Percentiles rank a stretch among this genome's conserved stretches.
Conservation (phyloP, 306 rosid species). For the Sindora glabra region DNA sequence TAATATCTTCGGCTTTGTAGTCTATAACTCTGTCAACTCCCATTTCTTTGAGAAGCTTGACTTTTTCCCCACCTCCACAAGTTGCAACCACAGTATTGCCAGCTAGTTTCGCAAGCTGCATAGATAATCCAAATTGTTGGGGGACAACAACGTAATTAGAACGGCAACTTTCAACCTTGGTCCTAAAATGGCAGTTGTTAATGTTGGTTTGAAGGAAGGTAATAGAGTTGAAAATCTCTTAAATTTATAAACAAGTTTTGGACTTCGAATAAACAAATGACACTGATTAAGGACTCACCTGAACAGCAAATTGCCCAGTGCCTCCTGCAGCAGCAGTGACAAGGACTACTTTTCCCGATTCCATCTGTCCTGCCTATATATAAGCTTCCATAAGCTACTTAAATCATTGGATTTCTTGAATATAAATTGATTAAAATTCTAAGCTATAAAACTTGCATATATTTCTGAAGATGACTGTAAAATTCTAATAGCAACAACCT, state of each 20-base stretch:
- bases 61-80: constrained; percentile 83
- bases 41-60: constrained; percentile 70
- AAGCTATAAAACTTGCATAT: no score
- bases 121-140: constrained; percentile 14
- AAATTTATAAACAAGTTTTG: no score
- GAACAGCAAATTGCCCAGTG: constrained; percentile 98
- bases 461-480: not conserved
- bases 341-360: constrained; percentile 80
- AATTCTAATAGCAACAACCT: constrained; percentile 47
- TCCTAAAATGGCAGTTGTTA: no score
- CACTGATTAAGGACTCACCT: constrained; percentile 39
- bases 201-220: no score
- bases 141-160: not conserved
- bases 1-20: constrained; percentile 71
- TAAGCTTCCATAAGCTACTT: not conserved
- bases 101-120: constrained; percentile 88
- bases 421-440: not conserved
- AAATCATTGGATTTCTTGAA: not conserved
- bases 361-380: constrained; percentile 74
- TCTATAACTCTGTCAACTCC: constrained; percentile 95
- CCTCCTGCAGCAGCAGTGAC: constrained; percentile 99
- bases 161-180: no score
- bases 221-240: no score
- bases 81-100: constrained; percentile 92
- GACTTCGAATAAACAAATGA: constrained; percentile 14